Base-by-base conservation (phyloP, 2,329 filamentous ascomycete genomes). In the Neophaeococcomyces mojaviensis region DNA sequence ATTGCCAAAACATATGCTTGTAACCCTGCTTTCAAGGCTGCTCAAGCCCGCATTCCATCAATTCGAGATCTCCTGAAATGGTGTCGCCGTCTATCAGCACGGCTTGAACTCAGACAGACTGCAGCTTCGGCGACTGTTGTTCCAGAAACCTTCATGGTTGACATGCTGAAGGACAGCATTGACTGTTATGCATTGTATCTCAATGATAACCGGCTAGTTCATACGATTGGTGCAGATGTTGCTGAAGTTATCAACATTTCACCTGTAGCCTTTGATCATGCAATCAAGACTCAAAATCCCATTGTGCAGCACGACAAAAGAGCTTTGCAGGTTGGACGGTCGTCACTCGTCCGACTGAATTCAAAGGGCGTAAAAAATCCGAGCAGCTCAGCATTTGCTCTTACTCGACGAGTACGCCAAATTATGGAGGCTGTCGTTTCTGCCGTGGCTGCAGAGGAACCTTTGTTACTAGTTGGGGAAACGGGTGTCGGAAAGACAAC, bases 401-500 rank as follows among this genome's bases (percentile, higher is more conserved):
- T 85, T 30, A 97, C 92, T 16, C 82, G 79, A 18, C 86, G 94
- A 53, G 90, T 90, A 0, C 79, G 87, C 53, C 79, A 84, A 51
- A 73, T 95, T 10, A 77, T 98, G 41, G 94, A 98, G 62, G 87
- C 94, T 61, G 85, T 97, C 46, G 81, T 86, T 1, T 82, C 87
- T 31, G 84, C 88, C 1, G 79, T 96, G 4, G 81, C 84, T 51
- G 78, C 88, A 58, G 78, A 79, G n/a, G 92, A 99, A 59, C 88
- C 94, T 3, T 78, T 95, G 1, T 70, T 99, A 15, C 78, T 99
- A 22, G 92, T 99, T n/a, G 92, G 92, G 61, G 92, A 99, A 69
- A 99, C 92, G 6, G 92, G 92, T 70, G 96, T 95, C 41, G 92
- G 92, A 58, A 99, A 99, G 68, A 99, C 92, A 0, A 95, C 92